Evolutionary conservation across 805 yeast species (phyloP).

Genomic region (Clavispora vitiphila): DNA sequence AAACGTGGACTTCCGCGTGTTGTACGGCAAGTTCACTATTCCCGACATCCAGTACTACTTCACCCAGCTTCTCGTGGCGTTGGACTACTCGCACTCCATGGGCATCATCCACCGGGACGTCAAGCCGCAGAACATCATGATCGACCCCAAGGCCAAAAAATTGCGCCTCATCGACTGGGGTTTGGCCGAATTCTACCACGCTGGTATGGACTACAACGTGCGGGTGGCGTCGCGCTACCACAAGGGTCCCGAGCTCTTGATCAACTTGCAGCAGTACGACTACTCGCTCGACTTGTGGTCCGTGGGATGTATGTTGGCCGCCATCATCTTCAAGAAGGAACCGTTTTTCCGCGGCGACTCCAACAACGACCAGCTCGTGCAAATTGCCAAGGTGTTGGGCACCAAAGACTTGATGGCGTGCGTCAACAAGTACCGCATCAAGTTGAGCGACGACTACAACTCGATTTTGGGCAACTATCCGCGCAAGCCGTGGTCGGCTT

Average conservation of each 20-base stretch:
- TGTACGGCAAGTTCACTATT: slow-evolving; percentile 75
- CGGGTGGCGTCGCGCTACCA: slow-evolving; percentile 91
- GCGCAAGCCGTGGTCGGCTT: slow-evolving; percentile 81
- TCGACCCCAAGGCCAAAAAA: slow-evolving; percentile 68
- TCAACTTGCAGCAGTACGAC: slow-evolving; percentile 83
- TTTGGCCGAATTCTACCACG: slow-evolving; percentile 87
- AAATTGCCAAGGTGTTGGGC: slow-evolving; percentile 83
- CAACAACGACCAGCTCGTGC: slow-evolving; percentile 85
- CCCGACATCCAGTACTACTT: slow-evolving; percentile 78
- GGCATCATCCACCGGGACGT: slow-evolving; percentile 96
- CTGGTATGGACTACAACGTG: slow-evolving; percentile 84
- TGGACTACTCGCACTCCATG: slow-evolving; percentile 88
- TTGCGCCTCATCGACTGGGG: slow-evolving; percentile 94
- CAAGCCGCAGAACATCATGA: slow-evolving; percentile 94
- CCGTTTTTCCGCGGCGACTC: slow-evolving; percentile 91
- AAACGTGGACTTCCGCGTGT: slow-evolving; percentile 74
- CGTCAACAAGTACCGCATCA: slow-evolving; percentile 64
- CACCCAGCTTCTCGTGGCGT: slow-evolving; percentile 72
- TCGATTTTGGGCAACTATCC: slow-evolving; percentile 64
- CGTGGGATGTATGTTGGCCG: slow-evolving; percentile 87
- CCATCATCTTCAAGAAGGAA: slow-evolving; percentile 84
- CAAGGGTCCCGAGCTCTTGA: slow-evolving; percentile 88
- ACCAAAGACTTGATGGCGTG: slow-evolving; percentile 73
- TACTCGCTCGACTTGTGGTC: slow-evolving; percentile 93
- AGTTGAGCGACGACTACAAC: slow-evolving; percentile 69